These are phyloP conservation scores for Truncatella angustata DNA, from an alignment of 2,329 filamentous ascomycete genomes.

Conservation along the genomic window DNA sequence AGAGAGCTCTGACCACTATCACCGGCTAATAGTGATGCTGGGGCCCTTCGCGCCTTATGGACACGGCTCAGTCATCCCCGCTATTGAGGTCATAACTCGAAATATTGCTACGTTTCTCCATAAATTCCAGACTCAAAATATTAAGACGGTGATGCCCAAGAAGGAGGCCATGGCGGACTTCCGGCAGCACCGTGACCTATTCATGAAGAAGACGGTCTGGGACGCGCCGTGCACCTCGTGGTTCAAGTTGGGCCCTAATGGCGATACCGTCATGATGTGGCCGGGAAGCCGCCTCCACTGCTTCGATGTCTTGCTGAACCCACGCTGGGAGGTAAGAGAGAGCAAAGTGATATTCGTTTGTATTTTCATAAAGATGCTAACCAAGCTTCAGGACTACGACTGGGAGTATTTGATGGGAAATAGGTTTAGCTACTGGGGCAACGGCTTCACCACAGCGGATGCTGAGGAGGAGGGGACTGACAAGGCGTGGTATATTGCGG, in stretches of 20 bases:
- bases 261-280: constrained; percentile 25
- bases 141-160: constrained; percentile 21
- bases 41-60: constrained; percentile 24
- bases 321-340: constrained; percentile 27
- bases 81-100: constrained; percentile 22
- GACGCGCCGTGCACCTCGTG: constrained; percentile 23
- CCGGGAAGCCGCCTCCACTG: constrained; percentile 24
- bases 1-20: no score
- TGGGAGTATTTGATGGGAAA: constrained; percentile 20
- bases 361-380: no score
- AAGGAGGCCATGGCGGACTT: constrained; percentile 27
- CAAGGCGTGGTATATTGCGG: no score
- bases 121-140: constrained; percentile 24
- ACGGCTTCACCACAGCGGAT: constrained; percentile 18
- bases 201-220: constrained; percentile 24
- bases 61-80: constrained; percentile 23
- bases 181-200: constrained; percentile 27
- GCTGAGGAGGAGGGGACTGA: no score
- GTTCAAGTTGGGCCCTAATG: constrained; percentile 25
- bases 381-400: no score
- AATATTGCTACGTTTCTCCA: constrained; percentile 30
- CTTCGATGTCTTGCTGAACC: constrained; percentile 22
- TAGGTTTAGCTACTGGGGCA: constrained; percentile 24
- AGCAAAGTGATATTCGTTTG: no score
- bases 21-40: no score